phyloP scores from a whole-genome alignment of 257 asterid species.

The Solanum stenotomum region DNA sequence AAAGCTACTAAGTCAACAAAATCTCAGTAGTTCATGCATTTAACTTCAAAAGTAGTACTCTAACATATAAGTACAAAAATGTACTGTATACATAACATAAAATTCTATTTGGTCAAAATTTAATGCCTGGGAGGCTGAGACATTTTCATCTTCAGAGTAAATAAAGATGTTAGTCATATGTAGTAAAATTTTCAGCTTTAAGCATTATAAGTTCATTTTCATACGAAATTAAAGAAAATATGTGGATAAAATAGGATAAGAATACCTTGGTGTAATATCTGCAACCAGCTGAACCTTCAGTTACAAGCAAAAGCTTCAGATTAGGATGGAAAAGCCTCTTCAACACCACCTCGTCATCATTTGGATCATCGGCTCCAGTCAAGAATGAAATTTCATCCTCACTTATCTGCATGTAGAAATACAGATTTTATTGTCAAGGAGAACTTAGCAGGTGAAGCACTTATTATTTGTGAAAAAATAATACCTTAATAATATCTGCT shows the following conservation, averaged over 20 bases:
- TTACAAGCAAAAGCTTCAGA: conserved; percentile 60
- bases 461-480: background rate
- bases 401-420: conserved; percentile 45
- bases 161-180: background rate
- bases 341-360: conserved; percentile 63
- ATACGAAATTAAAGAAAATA: background rate
- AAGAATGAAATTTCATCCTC: conserved; percentile 82
- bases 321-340: conserved; percentile 76
- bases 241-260: background rate
- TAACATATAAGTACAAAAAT: background rate
- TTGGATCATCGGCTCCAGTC: conserved; percentile 58
- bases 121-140: background rate
- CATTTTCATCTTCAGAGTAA: background rate
- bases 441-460: background rate
- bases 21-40: background rate
- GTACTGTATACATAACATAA: background rate
- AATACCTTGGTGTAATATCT: conserved; percentile 84
- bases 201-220: background rate
- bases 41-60: background rate
- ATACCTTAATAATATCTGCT: conserved; percentile 88
- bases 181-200: background rate
- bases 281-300: conserved; percentile 83
- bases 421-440: background rate
- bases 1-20: background rate
- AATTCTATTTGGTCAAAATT: background rate